Evolutionary conservation across 2,329 filamentous ascomycete species (phyloP).

Genomic region (Biscogniauxia sp.): DNA sequence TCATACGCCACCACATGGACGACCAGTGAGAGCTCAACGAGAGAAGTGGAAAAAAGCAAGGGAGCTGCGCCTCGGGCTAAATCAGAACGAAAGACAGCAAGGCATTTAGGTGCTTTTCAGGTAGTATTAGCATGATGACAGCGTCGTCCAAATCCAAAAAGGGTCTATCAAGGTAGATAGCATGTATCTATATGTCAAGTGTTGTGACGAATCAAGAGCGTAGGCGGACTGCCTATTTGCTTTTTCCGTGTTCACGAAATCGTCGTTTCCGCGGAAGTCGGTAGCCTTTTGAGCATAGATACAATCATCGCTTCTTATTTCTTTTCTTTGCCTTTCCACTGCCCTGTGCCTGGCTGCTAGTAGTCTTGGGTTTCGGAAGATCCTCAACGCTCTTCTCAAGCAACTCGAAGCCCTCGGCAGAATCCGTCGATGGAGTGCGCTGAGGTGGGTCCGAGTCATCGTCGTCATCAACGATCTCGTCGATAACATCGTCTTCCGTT

Average conservation of each 20-base stretch:
- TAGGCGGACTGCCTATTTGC: background rate
- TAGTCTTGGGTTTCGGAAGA: slow-evolving; percentile 50
- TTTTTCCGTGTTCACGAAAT: background rate
- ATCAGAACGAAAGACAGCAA: background rate
- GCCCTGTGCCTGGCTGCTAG: slow-evolving; percentile 43
- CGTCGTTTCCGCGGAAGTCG: background rate
- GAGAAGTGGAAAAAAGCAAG: background rate
- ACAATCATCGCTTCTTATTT: slow-evolving; percentile 52
- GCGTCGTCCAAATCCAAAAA: background rate
- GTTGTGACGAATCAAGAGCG: background rate
- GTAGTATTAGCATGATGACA: background rate
- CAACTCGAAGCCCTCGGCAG: slow-evolving; percentile 61
- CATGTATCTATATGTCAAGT: background rate
- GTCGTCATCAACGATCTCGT: slow-evolving; percentile 39
- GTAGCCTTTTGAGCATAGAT: background rate
- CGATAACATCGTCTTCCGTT: slow-evolving; percentile 37
- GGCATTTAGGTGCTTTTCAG: background rate
- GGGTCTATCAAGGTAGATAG: background rate
- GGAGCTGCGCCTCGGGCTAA: background rate
- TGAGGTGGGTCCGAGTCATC: slow-evolving; percentile 48
- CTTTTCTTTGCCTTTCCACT: slow-evolving; percentile 49
- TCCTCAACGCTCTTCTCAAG: slow-evolving; percentile 60
- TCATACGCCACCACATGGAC: too few relatives aligned
- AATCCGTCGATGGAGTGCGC: slow-evolving; percentile 55
- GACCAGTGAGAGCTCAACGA: too few relatives aligned